Evolutionary conservation across 2,329 filamentous ascomycete species (phyloP), one percentile per base, ranked within the genome.

Genomic region (Diaporthe ampelina): DNA sequence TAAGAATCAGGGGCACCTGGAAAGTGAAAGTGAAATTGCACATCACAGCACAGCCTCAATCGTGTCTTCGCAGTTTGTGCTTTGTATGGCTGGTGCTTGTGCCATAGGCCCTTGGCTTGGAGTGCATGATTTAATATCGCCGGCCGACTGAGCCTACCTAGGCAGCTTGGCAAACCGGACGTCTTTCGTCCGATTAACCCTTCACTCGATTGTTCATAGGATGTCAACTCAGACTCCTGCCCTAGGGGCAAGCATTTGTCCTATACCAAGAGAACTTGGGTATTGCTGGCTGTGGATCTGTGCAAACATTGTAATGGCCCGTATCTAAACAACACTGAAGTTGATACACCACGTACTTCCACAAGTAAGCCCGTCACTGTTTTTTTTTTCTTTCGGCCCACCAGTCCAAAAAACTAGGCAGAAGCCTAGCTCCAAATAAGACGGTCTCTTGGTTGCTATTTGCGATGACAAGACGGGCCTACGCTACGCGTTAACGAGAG

Each of bases 71-170:
- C 19, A 10, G 17, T 5, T 4, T 65, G 32, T 50, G 26, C 61
- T 65, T 65, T 32, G 15, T 65, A 26, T 50, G 26, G 43, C 43
- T n/a, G n/a, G 6, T 50, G 59, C 59, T 50, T 11, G n/a, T 35
- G 1, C 43, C 43, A 50, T 11, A 21, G 26, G 61, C 17, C 58
- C 15, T 29, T 48, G 26, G 43, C 45, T 35, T 37, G 19, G 29
- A 19, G 21, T 24, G 61, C 61, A 67, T 67, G 19, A 67, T 52
- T 52, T 32, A 67, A 67, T 67, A 48, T 67, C 26, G 61, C 43
- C 19, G 11, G 45, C 45, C 43, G 61, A 29, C 61, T 40, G 43
- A 50, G 43, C 50, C 61, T 50, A 67, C 11, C 61, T 67, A 40
- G 37, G 11, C 10, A 40, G 37, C 37, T 40, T 65, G 61, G 61